Evolutionary conservation across 2,329 filamentous ascomycete genomes (phyloP).

Genomic region (Amphichorda felina): DNA sequence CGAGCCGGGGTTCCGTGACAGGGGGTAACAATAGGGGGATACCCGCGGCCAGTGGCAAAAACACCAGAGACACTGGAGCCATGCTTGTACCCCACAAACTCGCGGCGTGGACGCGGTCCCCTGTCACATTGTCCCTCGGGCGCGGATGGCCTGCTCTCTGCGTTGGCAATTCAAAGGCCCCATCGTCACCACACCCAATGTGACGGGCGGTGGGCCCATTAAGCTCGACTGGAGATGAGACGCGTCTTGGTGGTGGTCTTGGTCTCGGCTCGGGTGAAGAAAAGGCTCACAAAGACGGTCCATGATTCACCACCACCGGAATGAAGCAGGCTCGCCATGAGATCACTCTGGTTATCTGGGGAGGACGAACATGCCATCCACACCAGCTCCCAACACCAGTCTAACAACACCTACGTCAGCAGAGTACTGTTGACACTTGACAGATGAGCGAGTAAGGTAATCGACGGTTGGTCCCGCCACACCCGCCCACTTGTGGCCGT

Average conservation of each 20-base stretch:
- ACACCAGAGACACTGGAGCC: too few relatives aligned
- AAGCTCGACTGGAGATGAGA: constrained; percentile 1
- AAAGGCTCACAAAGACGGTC: neutral
- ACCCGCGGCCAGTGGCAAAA: neutral
- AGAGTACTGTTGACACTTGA: too few relatives aligned
- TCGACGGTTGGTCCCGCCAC: too few relatives aligned
- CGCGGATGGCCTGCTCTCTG: neutral
- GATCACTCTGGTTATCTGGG: too few relatives aligned
- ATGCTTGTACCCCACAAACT: too few relatives aligned
- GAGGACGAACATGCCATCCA: too few relatives aligned
- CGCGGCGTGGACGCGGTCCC: neutral
- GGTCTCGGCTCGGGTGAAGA: too few relatives aligned
- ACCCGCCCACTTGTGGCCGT: too few relatives aligned
- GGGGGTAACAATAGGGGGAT: neutral
- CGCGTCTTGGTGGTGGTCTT: neutral
- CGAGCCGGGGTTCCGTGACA: neutral
- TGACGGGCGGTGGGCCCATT: constrained; percentile 1
- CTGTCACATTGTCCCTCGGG: neutral
- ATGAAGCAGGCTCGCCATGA: too few relatives aligned
- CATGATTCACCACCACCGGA: neutral
- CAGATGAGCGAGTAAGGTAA: too few relatives aligned
- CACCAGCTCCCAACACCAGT: too few relatives aligned
- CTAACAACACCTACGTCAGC: too few relatives aligned
- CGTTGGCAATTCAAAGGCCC: constrained; percentile 1
- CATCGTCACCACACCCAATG: neutral